Base-by-base conservation (phyloP, 2,329 filamentous ascomycete genomes). In the Alternaria sp. region DNA sequence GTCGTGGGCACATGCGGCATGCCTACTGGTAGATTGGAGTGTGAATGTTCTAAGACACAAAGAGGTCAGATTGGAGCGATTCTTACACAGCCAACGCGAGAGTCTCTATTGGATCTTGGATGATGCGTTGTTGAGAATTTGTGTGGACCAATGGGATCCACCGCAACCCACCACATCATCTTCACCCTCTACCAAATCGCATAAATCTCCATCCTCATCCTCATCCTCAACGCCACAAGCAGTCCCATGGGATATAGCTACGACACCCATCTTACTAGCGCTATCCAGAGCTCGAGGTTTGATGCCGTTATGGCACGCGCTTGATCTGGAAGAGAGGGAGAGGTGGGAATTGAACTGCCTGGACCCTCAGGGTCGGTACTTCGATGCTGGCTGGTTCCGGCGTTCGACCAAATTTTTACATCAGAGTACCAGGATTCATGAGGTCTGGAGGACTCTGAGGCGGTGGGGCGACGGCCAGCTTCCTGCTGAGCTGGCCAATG, bases 81-180 rank as follows among this genome's bases (percentile, higher is more conserved):
- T 68, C n/a, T 43, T 68, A 38, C 54, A 57, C 27, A 60, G 64
- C 25, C 64, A 67, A 45, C 54, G 64, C 5, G 54, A 60, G 14
- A 68, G 66, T 28, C 48, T 68, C 11, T 68, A 67, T 50, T 63
- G 58, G 60, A 62, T 65, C 0, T 38, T 68, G 14, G 66, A 68
- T 51, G 59, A 68, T 54, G 57, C 62, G n/a, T 25, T 68, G 27
- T 55, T 68, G 22, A 55, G 50, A 3, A 62, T 68, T 16, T 64
- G 57, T 28, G 10, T 65, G 14, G 62, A 61, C 16, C 51, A 60
- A 44, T 68, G 66, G 62, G 62, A 68, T 38, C 34, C 54, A 36
- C 45, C 53, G 12, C 43, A 32, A 27, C 44, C 48, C 25, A 43
- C 18, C 22, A 14, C 27, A 27, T 22, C 38, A 12, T 28, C 49